Conservation (phyloP, 768 basidiomycete genomes). For the Boletus coccyginus region DNA sequence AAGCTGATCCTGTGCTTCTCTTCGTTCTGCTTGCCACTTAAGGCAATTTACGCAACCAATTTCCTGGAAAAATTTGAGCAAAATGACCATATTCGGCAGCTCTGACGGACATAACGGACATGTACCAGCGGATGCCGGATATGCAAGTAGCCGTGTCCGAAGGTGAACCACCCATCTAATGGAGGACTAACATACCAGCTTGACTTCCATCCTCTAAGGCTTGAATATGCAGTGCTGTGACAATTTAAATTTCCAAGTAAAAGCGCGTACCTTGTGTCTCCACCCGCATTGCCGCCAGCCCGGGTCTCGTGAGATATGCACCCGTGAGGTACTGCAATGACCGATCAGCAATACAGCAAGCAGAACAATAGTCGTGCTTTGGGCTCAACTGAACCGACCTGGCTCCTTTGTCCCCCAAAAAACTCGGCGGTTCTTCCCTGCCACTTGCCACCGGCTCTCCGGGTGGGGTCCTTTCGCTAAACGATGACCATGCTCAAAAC, state of each 20-base stretch:
- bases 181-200: conserved; percentile 3
- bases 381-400: background rate
- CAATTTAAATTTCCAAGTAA: conserved; percentile 1
- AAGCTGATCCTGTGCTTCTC: conserved; percentile 25
- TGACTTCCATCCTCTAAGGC: conserved; percentile 6
- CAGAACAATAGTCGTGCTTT: background rate
- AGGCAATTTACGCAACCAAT: background rate
- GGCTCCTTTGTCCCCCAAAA: background rate
- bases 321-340: conserved; percentile 10
- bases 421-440: conserved; percentile 1
- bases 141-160: conserved; percentile 21
- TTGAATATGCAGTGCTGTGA: conserved; percentile 22
- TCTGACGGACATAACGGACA: conserved; percentile 1
- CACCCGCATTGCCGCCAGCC: conserved; percentile 17
- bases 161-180: conserved; percentile 1
- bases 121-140: conserved; percentile 10
- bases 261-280: conserved; percentile 18
- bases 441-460: conserved; percentile 4
- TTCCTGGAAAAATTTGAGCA: background rate
- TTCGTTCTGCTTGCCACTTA: background rate
- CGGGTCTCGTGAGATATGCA: background rate
- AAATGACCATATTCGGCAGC: background rate
- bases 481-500: conserved; percentile 10
- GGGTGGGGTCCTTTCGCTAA: conserved; percentile 15
- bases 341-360: conserved; percentile 5